Evolutionary conservation across 305 asterid species (phyloP), one percentile per base, ranked within the genome.

Genomic region (Fraxinus nigra): DNA sequence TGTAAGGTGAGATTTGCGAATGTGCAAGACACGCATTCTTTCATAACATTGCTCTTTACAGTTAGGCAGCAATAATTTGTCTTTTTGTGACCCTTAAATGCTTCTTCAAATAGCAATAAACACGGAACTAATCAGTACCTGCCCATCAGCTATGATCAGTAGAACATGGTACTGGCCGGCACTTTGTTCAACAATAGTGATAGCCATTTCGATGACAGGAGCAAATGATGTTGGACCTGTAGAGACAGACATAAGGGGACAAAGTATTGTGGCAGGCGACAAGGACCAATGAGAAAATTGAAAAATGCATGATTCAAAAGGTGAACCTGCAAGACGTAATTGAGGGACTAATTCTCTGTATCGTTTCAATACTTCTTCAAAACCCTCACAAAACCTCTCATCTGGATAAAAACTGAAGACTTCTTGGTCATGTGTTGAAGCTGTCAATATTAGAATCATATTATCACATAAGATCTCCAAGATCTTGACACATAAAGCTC

Each of bases 381-480:
- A 96, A 40, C 99, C 99, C 18, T 96, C 92, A 82, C 99, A 96
- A 83, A 89, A 89, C 83, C 90, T 90, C 20, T 91, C 99, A 33
- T 94, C 97, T 0, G 98, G 93, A 61, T 85, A 90, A 85, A 96
- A 96, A 88, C 95, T 90, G 86, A 94, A 96, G 84, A 92, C 97
- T 86, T 94, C 98, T 90, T 94, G 98, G 86, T 96, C 99, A 87
- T 96, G 99, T 13, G 99, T 96, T 26, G 99, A 93, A 78, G 98
- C 98, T 96, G 93, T 43, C 83, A 87, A 82, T 76, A 78, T 78
- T 74, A 85, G 65, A 85, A 63, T 63, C 56, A 11, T 3, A 46
- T 46, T 11, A 11, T 46, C 78, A 24, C 16, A 82, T 82, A 73
- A 78, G 72, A 82, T 48, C 69, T 78, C 78, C 54, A 78, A 78